Percentiles rank a stretch among this genome's conserved stretches.
Conservation (phyloP, 805 yeast genomes). For the Schwanniomyces polymorphus region DNA sequence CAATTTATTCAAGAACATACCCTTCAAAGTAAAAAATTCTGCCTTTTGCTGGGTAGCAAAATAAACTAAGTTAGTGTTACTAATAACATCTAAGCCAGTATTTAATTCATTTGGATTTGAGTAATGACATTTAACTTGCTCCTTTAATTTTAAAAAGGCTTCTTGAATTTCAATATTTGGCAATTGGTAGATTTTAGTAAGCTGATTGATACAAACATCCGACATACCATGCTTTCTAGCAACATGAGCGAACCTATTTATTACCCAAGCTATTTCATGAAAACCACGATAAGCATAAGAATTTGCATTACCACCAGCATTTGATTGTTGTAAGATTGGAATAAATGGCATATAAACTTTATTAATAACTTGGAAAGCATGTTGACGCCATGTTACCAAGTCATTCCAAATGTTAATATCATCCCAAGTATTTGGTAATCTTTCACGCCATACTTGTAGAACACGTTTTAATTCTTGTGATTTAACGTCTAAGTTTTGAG, state of each 20-base stretch:
- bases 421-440: slow-evolving; percentile 96
- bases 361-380: slow-evolving; percentile 94
- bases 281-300: slow-evolving; percentile 97
- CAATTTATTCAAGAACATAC: slow-evolving; percentile 93
- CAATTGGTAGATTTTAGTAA: slow-evolving; percentile 89
- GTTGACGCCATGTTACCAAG: slow-evolving; percentile 97
- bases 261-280: slow-evolving; percentile 99
- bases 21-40: slow-evolving; percentile 94
- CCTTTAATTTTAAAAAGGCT: slow-evolving; percentile 91
- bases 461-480: slow-evolving; percentile 94
- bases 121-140: slow-evolving; percentile 97
- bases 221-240: slow-evolving; percentile 97
- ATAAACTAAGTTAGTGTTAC: slow-evolving; percentile 93
- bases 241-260: slow-evolving; percentile 96
- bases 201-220: slow-evolving; percentile 90
- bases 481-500: slow-evolving; percentile 87
- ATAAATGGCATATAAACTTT: slow-evolving; percentile 91
- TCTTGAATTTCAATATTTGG: slow-evolving; percentile 99
- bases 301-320: slow-evolving; percentile 69
- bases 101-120: slow-evolving; percentile 87
- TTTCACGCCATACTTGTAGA: slow-evolving; percentile 95
- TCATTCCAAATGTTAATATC: slow-evolving; percentile 98
- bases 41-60: slow-evolving; percentile 98
- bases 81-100: slow-evolving; percentile 94
- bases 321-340: slow-evolving; percentile 73